Evolutionary conservation across 2,329 filamentous ascomycete species (phyloP), one percentile per base, ranked within the genome.

Genomic region (Mariannaea elegans): DNA sequence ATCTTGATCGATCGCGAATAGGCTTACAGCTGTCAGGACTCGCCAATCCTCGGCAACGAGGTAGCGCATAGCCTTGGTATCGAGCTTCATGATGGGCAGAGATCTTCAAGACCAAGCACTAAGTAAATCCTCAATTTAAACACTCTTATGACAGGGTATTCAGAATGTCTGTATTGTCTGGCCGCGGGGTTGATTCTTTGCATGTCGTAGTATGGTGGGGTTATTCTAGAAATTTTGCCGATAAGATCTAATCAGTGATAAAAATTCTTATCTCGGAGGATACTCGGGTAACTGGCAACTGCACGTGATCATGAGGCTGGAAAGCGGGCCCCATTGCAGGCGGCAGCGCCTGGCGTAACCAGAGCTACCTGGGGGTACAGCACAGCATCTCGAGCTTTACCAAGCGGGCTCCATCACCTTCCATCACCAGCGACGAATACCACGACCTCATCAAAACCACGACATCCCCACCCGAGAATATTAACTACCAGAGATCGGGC

Each of bases 31-130:
- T 73, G 92, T 90, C 63, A 99, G 89, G 64, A 97, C 94, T 70
- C 91, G 88, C 93, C 96, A 99, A 82, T 99, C 95, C 79, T 98
- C 95, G 14, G 87, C 80, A 49, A 91, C 90, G 76, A 99, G 87
- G 78, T 99, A 94, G 75, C 96, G 93, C 80, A 99, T 89, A 48
- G 92, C 90, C 76, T 93, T 93, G 48, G 94, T 94, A 76, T 99
- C 93, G 76, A 99, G 88, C 83, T 95, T 97, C 95, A 99, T 99
- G 65, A 61, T 79, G 72, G 59, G 27, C 29, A 38, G 31, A 5
- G 18, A 12, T 21, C 44, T 34, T 36, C 7, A 23, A 9, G n/a
- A 7, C 8, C 23, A 29, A 3, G 14, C 14, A 36, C 13, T 18
- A 21, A 34, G 56, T 14, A 58, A 23, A 38, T 45, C 9, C 5